A percentile compares a stretch with the other conserved stretches of the same genome.
Conservation (phyloP, 192 early-diverging fungal species). For the Backusella psychrophila region DNA sequence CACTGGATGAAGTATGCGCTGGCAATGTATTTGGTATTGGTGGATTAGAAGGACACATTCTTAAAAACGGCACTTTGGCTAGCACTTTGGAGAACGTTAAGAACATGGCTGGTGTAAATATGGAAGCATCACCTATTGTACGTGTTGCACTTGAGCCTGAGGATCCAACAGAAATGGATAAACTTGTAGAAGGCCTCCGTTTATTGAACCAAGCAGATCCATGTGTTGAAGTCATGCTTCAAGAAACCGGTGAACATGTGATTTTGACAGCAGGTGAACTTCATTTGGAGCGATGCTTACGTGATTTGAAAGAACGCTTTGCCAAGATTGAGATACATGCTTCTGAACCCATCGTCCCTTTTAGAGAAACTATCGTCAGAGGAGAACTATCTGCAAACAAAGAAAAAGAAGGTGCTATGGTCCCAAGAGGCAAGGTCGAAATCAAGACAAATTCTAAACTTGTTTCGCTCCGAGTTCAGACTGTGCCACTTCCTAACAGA, state of each 20-base stretch:
- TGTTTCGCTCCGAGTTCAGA: constrained; percentile 60
- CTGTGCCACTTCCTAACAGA: constrained; percentile 65
- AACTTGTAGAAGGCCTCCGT: constrained; percentile 82
- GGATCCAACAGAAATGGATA: constrained; percentile 85
- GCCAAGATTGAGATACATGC: constrained; percentile 93
- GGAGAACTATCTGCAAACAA: constrained; percentile 32
- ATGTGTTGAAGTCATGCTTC: constrained; percentile 85
- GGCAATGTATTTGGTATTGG: constrained; percentile 97
- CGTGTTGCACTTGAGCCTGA: constrained; percentile 93
- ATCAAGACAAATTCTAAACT: constrained; percentile 59
- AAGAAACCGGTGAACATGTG: constrained; percentile 96
- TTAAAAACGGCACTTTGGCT: constrained; percentile 92
- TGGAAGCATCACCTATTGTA: constrained; percentile 84
- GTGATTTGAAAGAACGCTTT: constrained; percentile 91
- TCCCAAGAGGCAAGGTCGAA: constrained; percentile 63
- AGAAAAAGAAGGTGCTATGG: constrained; percentile 43
- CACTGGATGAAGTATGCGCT: constrained; percentile 81
- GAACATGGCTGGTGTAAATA: constrained; percentile 70
- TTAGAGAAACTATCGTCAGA: constrained; percentile 86
- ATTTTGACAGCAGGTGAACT: constrained; percentile 96
- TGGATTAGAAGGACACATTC: constrained; percentile 81
- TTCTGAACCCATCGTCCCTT: constrained; percentile 95
- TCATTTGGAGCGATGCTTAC: constrained; percentile 94
- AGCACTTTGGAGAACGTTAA: constrained; percentile 64
- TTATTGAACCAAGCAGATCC: constrained; percentile 95